phyloP scores from a whole-genome alignment of 1,284 basidiomycete species.

The Inonotus hispidus region DNA sequence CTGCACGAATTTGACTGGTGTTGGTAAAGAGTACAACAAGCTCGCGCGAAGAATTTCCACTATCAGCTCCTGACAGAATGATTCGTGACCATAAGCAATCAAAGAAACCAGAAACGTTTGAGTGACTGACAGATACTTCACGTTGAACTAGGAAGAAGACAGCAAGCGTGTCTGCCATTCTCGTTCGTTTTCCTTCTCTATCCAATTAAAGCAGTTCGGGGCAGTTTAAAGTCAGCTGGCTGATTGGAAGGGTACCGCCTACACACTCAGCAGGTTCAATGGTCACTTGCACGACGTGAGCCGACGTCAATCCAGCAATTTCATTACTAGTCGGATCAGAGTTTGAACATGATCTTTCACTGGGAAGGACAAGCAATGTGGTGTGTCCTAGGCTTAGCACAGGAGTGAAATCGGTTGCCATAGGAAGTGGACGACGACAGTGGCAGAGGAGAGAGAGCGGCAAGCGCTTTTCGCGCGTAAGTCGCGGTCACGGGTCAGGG shows the following conservation, averaged over 20 bases:
- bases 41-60: slow-evolving; percentile 2
- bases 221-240: not conserved
- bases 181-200: not conserved
- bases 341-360: not conserved
- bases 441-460: no score
- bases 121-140: slow-evolving; percentile 11
- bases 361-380: slow-evolving; percentile 1
- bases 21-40: not conserved
- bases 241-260: not conserved
- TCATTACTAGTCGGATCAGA: not conserved
- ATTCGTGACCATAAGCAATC: not conserved
- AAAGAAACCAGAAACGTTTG: not conserved
- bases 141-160: slow-evolving; percentile 15
- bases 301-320: not conserved
- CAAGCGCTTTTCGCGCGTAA: no score
- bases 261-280: slow-evolving; percentile 3
- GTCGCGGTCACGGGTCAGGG: no score
- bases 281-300: slow-evolving; percentile 10
- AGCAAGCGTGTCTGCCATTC: slow-evolving; percentile 3
- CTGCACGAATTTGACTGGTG: not conserved
- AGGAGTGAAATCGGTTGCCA: not conserved
- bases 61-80: slow-evolving; percentile 9
- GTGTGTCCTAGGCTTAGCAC: slow-evolving; percentile 6
- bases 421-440: no score
- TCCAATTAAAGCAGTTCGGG: not conserved